phyloP scores from a whole-genome alignment of 306 rosid genomes.

The Notholithocarpus densiflorus region DNA sequence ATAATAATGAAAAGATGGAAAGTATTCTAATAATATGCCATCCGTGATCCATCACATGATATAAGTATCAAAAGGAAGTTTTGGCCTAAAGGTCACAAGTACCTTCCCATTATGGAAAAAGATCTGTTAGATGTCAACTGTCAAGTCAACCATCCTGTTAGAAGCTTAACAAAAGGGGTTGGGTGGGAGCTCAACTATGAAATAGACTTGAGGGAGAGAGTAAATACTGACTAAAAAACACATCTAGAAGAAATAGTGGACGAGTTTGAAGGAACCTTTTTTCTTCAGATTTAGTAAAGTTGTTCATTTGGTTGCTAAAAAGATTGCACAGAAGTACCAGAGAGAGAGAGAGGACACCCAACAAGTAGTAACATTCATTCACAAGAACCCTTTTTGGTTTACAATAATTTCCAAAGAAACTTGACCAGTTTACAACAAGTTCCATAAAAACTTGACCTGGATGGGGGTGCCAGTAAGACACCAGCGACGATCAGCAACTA shows the following conservation, averaged over 20 bases:
- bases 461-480: slow-evolving; percentile 98
- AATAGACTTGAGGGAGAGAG: background rate
- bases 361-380: background rate
- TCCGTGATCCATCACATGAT: background rate
- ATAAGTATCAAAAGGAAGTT: too few relatives aligned
- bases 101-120: too few relatives aligned
- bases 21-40: background rate
- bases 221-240: background rate
- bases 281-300: background rate
- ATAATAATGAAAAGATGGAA: background rate
- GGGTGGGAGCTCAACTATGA: background rate
- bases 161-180: background rate
- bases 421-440: background rate
- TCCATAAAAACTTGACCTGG: slow-evolving; percentile 48
- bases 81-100: too few relatives aligned
- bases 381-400: background rate
- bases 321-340: background rate
- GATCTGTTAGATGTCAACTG: background rate
- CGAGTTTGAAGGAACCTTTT: background rate
- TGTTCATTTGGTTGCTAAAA: background rate
- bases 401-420: background rate
- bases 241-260: too few relatives aligned
- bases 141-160: background rate
- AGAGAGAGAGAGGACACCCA: background rate
- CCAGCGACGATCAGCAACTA: slow-evolving; percentile 90